Evolutionary conservation across 345 rosid genomes (phyloP), one percentile per base, ranked within the genome.

Genomic region (Trapa incisa): DNA sequence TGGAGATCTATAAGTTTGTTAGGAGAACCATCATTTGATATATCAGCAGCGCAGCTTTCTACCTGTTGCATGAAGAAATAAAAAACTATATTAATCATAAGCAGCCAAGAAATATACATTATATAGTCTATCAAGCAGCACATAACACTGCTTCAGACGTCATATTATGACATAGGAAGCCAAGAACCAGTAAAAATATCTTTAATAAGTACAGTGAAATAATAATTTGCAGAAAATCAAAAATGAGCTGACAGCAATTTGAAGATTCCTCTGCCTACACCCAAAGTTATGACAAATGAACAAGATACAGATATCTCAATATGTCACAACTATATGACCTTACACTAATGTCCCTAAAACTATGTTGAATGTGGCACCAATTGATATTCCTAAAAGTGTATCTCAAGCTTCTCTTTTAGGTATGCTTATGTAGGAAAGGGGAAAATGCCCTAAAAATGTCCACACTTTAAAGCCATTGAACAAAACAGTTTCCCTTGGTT

Each of bases 1-100:
- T 47, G 70, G 77, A 75, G 76, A 76, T 80, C 84, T 50, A 7
- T 72, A 43, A 64, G 75, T 70, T 80, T 76, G 75, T 73, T 71
- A 53, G 70, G 41, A 66, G 81, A 81, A 66, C 68, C 74, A 63
- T 67, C 77, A 79, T 74, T 80, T 9, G 47, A 67, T 67, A 73
- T 67, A 64, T 72, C 82, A 72, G 65, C 67, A 67, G 62, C 61
- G 36, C 65, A 50, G 47, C 70, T 66, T 36, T 75, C 80, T 73
- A 74, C 88, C 96, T 87, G 15, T 32, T 58, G 12, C 38, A 58
- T 11, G 16, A 1, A 58, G 15, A 58, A 35, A 58, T 22, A 22
- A 22, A 16, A 58, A 58, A 32, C 12, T 22, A 29, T 35, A 32
- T 58, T 58, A 37, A 58, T 35, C 63, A 58, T 32, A 33, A 11